Base-by-base conservation (phyloP, 306 rosid genomes). In the Vachellia collinsii region DNA sequence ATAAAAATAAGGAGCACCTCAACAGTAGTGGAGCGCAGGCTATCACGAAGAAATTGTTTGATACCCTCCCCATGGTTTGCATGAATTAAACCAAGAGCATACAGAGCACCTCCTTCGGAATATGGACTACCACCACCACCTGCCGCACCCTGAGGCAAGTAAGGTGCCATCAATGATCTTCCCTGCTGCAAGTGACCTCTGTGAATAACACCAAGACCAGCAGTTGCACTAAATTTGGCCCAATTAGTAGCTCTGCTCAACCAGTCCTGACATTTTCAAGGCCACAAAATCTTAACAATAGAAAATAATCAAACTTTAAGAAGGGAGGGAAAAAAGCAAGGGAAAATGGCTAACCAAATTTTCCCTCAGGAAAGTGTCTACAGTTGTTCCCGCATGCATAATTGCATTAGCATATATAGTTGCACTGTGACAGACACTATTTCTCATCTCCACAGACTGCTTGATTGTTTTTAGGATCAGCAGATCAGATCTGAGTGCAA, bases 391-490 rank as follows among this genome's bases (percentile, higher is more conserved):
- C 29, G 99, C 99, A 83, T 95, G 99, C 99, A 95, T 95, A 65
- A 93, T 87, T 47, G 98, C 99, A 87, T 95, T 95, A 62, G 99
- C 93, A 81, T 91, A 95, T 70, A 95, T 95, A 14, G 99, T 95
- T 63, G 99, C 99, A 86, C 99, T 93, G 61, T 95, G 97, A 74
- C 99, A 95, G 68, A 91, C 97, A 76, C 99, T 95, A 78, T 95
- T 95, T 80, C 99, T 95, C 98, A 95, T 95, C 87, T 95, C 99
- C 42, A 95, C 97, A 16, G 99, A 93, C 89, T 95, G 99, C 92
- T 93, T 95, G 73, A 95, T 91, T 73, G 98, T 91, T 97, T 95
- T 95, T 1, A 95, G 86, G 86, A 95, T 90, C 50, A 95, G 99
- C 77, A 95, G 99, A 85, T 95, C 99, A 1, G 99, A 95, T 83